Evolutionary conservation across 441 rosid species (phyloP).

Genomic region (Rhodomyrtus psidioides): DNA sequence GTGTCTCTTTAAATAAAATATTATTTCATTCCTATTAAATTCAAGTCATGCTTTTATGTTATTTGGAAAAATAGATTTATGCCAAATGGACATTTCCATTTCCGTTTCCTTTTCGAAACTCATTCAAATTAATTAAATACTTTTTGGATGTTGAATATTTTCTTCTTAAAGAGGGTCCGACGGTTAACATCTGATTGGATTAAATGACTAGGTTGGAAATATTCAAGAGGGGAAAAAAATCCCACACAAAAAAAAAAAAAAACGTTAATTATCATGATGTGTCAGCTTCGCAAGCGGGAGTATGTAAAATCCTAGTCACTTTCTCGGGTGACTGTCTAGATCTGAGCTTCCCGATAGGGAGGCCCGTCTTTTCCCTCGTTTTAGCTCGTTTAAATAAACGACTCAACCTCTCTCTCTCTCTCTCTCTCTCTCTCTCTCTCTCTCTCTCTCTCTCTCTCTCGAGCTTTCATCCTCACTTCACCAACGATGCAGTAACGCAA

Average conservation of each 20-base stretch:
- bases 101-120: not conserved
- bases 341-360: not conserved
- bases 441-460: not conserved
- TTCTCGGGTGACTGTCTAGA: not conserved
- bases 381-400: constrained; percentile 28
- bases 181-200: not conserved
- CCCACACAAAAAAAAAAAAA: too few relatives aligned
- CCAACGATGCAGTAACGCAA: not conserved
- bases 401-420: too few relatives aligned
- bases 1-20: too few relatives aligned
- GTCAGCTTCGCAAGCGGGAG: not conserved
- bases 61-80: not conserved
- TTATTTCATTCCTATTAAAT: fast-evolving
- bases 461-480: not conserved
- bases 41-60: not conserved
- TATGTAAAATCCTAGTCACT: not conserved
- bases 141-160: not conserved
- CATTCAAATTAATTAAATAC: not conserved
- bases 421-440: too few relatives aligned
- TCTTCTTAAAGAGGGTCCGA: not conserved
- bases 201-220: not conserved
- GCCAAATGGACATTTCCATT: not conserved
- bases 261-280: not conserved
- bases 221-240: fast-evolving
- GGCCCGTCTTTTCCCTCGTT: constrained; percentile 36